Percentiles rank a stretch among this genome's conserved stretches.
phyloP scores from a whole-genome alignment of 1,284 basidiomycete genomes.

The Bjerkandera adusta region DNA sequence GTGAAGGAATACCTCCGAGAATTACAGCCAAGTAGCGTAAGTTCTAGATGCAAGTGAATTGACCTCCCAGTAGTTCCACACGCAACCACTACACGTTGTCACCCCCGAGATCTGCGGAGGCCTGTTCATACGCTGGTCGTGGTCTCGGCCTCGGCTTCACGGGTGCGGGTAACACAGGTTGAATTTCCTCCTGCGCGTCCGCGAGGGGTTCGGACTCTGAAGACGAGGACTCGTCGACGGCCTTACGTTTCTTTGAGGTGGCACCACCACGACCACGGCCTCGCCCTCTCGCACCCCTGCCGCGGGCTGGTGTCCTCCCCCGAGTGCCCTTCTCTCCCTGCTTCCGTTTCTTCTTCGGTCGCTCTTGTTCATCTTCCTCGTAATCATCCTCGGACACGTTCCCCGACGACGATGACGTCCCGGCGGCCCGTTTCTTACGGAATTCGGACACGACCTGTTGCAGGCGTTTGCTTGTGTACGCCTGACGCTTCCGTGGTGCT shows the following conservation, averaged over 20 bases:
- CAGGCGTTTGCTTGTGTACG: conserved; percentile 83
- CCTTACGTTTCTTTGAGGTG: conserved; percentile 21
- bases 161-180: conserved; percentile 9
- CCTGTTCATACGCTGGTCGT: conserved; percentile 24
- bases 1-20: no score
- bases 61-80: no score
- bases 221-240: conserved; percentile 17
- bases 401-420: conserved; percentile 8
- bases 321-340: conserved; percentile 21
- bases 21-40: no score
- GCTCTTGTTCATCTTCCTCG: conserved; percentile 17
- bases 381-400: conserved; percentile 14
- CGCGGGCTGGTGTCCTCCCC: conserved; percentile 8
- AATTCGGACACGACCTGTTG: conserved; percentile 89
- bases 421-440: conserved; percentile 48
- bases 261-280: conserved; percentile 16
- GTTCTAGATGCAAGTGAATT: no score
- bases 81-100: no score
- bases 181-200: conserved; percentile 30
- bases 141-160: conserved; percentile 36
- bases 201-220: conserved; percentile 18
- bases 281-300: conserved; percentile 17
- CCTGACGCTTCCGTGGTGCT: conserved; percentile 77
- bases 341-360: conserved; percentile 32
- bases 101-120: background rate